Evolutionary conservation across 2,329 filamentous ascomycete species (phyloP).

Genomic region (Emericellopsis cladophorae): DNA sequence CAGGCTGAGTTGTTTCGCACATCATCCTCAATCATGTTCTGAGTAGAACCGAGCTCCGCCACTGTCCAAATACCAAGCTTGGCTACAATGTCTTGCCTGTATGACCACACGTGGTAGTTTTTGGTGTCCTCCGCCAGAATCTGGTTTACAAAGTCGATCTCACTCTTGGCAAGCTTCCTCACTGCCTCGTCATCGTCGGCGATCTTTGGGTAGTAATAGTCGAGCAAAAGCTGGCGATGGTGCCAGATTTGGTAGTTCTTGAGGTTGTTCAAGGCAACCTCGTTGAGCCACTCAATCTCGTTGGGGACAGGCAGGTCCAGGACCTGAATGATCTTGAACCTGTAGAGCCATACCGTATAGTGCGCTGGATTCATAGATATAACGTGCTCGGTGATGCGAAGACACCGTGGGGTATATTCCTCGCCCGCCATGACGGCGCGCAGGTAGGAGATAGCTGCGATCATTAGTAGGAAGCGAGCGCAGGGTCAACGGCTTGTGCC

Average conservation of each 20-base stretch:
- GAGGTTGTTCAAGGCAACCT: constrained; percentile 67
- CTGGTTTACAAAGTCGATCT: constrained; percentile 60
- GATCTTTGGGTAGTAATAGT: constrained; percentile 46
- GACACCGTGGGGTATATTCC: constrained; percentile 67
- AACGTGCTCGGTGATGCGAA: constrained; percentile 76
- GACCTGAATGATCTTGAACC: constrained; percentile 63
- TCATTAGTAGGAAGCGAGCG: constrained; percentile 7
- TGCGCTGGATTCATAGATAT: constrained; percentile 92
- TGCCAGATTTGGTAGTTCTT: constrained; percentile 99
- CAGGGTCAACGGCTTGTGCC: background rate
- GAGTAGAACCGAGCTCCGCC: constrained; percentile 58
- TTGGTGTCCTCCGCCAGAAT: constrained; percentile 85
- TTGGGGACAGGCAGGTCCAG: constrained; percentile 51
- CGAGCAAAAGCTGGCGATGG: constrained; percentile 53
- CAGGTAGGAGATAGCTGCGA: constrained; percentile 72
- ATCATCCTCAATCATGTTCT: constrained; percentile 63
- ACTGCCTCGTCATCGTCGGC: constrained; percentile 41
- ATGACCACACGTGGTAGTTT: constrained; percentile 98
- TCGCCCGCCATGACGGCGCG: constrained; percentile 84
- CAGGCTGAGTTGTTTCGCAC: constrained; percentile 94
- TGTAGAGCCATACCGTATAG: constrained; percentile 98
- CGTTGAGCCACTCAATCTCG: constrained; percentile 80
- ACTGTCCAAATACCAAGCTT: constrained; percentile 59
- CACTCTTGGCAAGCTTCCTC: constrained; percentile 46
- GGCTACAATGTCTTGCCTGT: constrained; percentile 60